A percentile compares a stretch with the other conserved stretches of the same genome.
phyloP scores from a whole-genome alignment of 176 grass and related monocot species.

The Poa annua region DNA sequence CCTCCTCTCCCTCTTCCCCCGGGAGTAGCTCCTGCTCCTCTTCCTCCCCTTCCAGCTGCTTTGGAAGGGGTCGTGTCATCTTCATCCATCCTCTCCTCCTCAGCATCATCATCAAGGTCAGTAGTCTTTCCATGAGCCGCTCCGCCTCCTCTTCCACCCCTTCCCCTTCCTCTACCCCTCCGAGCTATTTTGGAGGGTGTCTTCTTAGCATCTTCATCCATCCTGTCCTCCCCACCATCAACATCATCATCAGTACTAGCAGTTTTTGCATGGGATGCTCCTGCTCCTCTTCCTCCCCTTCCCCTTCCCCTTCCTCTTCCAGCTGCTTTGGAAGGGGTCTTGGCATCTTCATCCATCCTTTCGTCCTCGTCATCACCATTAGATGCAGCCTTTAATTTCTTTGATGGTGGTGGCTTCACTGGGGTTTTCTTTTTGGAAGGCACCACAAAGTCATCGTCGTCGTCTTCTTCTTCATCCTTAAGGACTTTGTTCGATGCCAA shows the following conservation, averaged over 20 bases:
- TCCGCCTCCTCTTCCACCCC: slow-evolving; percentile 62
- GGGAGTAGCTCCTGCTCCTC: slow-evolving; percentile 58
- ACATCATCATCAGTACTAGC: slow-evolving; percentile 43
- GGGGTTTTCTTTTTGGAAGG: slow-evolving; percentile 51
- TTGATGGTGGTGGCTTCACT: slow-evolving; percentile 59
- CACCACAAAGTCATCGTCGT: slow-evolving; percentile 72
- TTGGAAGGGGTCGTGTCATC: slow-evolving; percentile 49
- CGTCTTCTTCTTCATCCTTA: slow-evolving; percentile 46
- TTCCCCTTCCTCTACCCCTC: slow-evolving; percentile 64
- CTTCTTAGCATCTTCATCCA: slow-evolving; percentile 52
- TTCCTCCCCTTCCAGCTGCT: slow-evolving; percentile 64
- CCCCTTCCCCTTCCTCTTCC: slow-evolving; percentile 51
- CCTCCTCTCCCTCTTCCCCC: slow-evolving; percentile 81
- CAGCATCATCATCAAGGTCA: slow-evolving; percentile 46
- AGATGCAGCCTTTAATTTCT: slow-evolving; percentile 66
- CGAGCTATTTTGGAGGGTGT: slow-evolving; percentile 56
- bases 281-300: slow-evolving; percentile 13
- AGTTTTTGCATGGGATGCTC: slow-evolving; percentile 35
- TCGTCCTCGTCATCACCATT: slow-evolving; percentile 55
- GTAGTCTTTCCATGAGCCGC: slow-evolving; percentile 36
- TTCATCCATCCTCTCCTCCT: slow-evolving; percentile 52
- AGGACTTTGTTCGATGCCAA: slow-evolving; percentile 54
- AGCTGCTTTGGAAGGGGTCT: slow-evolving; percentile 61
- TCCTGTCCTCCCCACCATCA: slow-evolving; percentile 48
- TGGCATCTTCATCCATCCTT: slow-evolving; percentile 59